phyloP scores from a whole-genome alignment of 805 yeast species.

The Candida schatavii region DNA sequence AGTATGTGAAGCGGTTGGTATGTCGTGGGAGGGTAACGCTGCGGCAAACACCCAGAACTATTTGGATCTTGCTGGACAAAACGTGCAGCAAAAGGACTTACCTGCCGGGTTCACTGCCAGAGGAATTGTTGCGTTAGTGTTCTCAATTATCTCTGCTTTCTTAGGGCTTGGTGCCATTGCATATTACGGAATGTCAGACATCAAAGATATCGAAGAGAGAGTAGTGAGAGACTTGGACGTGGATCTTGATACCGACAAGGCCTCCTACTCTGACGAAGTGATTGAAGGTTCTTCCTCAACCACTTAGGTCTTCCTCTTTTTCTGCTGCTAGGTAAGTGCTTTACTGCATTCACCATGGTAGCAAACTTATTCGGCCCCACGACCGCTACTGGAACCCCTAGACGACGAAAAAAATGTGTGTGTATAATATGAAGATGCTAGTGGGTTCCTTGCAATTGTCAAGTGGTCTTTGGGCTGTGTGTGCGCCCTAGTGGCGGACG shows the following conservation, averaged over 20 bases:
- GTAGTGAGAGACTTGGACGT: slow-evolving; percentile 55
- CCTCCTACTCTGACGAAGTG: slow-evolving; percentile 17
- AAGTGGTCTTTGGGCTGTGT: too few species aligned
- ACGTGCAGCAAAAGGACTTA: slow-evolving; percentile 60
- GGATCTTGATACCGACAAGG: slow-evolving; percentile 36
- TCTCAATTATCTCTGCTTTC: slow-evolving; percentile 83
- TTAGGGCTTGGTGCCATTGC: slow-evolving; percentile 77
- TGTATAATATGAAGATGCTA: background rate
- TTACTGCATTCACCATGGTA: too few species aligned
- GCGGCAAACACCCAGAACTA: slow-evolving; percentile 71
- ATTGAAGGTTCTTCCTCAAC: slow-evolving; percentile 6
- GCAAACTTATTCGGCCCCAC: too few species aligned
- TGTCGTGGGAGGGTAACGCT: slow-evolving; percentile 73
- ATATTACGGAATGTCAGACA: slow-evolving; percentile 83
- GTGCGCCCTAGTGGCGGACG: too few species aligned
- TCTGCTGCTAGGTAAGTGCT: too few species aligned
- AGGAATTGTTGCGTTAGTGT: slow-evolving; percentile 92
- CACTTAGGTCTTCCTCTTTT: too few species aligned
- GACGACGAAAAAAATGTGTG: slow-evolving; percentile 1
- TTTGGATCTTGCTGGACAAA: slow-evolving; percentile 71
- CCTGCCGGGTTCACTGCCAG: slow-evolving; percentile 92
- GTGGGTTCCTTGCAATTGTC: too few species aligned
- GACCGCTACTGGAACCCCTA: too few species aligned
- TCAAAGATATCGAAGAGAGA: slow-evolving; percentile 62
- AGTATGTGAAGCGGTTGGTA: slow-evolving; percentile 57